Base-by-base conservation (phyloP, 495 filamentous ascomycete species). In the Cercophora samala region DNA sequence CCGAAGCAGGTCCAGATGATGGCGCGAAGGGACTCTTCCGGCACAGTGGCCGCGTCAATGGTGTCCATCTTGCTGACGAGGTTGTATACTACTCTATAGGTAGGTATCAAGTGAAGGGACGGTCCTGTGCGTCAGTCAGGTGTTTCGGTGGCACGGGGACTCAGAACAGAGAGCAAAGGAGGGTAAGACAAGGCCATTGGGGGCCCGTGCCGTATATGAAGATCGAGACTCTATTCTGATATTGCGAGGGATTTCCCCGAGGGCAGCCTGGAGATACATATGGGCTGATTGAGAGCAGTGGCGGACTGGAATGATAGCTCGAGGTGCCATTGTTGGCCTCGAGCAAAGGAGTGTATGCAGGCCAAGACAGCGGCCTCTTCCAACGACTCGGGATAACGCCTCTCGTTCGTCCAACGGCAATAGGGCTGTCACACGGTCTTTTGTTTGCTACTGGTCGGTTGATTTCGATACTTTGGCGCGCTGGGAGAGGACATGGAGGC, bases 1-100 rank as follows among this genome's bases (percentile, higher is more conserved):
- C 67, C 60, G 69, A 74, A 78, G 65, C 68, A 72, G 9, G 69
- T 68, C 76, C 76, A 78, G 24, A 78, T 66, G 29, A 78, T 63
- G 42, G 71, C 72, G 58, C 75, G 66, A 55, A 78, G 76, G 58
- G 73, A 68, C 32, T 63, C 22, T 64, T 67, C 65, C 1, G 74
- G 68, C 21, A 77, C 37, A 9, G 37, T 46, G 37, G 37, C 37
- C 37, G 37, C 37, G 37, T 46, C 37, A 9, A 46, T 46, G 37
- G 37, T 46, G 37, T 46, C 37, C 37, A 46, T 46, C 37, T 46
- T 46, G 37, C 37, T 13, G 2, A 46, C 15, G 15, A 46, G 37
- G 37, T n/a, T 46, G 15, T 46, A 8, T 32, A n/a, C n/a, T n/a
- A n/a, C n/a, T n/a, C n/a, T n/a, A n/a, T 32, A 32, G 29, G 29